Evolutionary conservation across 495 filamentous ascomycete species (phyloP).

Genomic region (Filosporella fistucella): DNA sequence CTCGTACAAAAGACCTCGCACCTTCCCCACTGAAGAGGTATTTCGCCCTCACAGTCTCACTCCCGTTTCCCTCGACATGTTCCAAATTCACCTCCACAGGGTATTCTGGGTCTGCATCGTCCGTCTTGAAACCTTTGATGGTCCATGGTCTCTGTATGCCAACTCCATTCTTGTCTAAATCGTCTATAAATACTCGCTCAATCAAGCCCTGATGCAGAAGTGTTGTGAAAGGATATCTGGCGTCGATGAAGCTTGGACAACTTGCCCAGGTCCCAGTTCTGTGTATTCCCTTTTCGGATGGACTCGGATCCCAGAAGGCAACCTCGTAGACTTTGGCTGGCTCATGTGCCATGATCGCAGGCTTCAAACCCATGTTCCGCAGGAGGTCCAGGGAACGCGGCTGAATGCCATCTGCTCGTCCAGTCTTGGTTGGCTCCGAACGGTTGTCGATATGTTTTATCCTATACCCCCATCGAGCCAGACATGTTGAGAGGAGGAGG

Average conservation of each 20-base stretch:
- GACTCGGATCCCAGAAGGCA: slow-evolving; percentile 70
- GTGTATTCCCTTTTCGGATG: slow-evolving; percentile 50
- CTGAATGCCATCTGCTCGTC: slow-evolving; percentile 76
- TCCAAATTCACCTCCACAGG: slow-evolving; percentile 65
- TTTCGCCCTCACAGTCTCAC: slow-evolving; percentile 49
- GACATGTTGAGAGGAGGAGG: slow-evolving; percentile 77
- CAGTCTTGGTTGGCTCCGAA: slow-evolving; percentile 61
- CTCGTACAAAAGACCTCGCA: slow-evolving; percentile 52
- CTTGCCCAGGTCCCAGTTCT: slow-evolving; percentile 66
- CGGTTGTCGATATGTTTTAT: slow-evolving; percentile 71
- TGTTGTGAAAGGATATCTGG: slow-evolving; percentile 71
- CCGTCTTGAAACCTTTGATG: slow-evolving; percentile 58
- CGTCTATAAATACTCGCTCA: slow-evolving; percentile 64
- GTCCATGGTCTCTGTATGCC: slow-evolving; percentile 56
- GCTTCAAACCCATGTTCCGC: slow-evolving; percentile 66
- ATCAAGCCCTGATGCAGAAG: slow-evolving; percentile 73
- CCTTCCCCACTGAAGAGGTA: slow-evolving; percentile 60
- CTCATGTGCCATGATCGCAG: slow-evolving; percentile 71
- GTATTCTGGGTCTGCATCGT: slow-evolving; percentile 54
- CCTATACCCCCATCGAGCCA: slow-evolving; percentile 66
- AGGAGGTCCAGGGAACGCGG: slow-evolving; percentile 75
- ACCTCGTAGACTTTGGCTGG: slow-evolving; percentile 72
- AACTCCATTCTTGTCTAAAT: slow-evolving; percentile 56
- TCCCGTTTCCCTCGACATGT: slow-evolving; percentile 66
- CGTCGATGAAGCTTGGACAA: slow-evolving; percentile 71